Conservation (phyloP, 768 basidiomycete genomes). For the Neoboletus brunneissimus region DNA sequence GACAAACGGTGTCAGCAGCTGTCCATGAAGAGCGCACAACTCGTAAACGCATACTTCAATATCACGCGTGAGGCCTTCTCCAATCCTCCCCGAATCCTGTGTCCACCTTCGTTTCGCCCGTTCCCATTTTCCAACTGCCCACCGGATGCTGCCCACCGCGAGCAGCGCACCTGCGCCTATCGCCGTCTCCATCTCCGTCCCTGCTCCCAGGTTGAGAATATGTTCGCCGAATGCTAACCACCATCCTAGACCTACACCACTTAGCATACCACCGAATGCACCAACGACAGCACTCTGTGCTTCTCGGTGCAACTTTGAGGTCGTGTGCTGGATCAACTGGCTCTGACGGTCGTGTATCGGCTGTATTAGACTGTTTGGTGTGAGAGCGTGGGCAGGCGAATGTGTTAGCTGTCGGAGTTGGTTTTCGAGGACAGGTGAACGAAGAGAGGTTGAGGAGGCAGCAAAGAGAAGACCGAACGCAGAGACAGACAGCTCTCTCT, state of each 20-base stretch:
- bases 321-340: slow-evolving; percentile 56
- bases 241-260: slow-evolving; percentile 58
- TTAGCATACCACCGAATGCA: slow-evolving; percentile 45
- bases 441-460: slow-evolving; percentile 31
- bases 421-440: slow-evolving; percentile 60
- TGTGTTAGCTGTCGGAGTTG: slow-evolving; percentile 49
- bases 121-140: slow-evolving; percentile 68
- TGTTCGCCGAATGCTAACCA: slow-evolving; percentile 43
- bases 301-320: slow-evolving; percentile 56
- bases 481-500: slow-evolving; percentile 41
- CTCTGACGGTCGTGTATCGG: slow-evolving; percentile 51
- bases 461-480: slow-evolving; percentile 40
- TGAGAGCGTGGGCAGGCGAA: slow-evolving; percentile 46
- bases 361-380: slow-evolving; percentile 43
- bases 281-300: slow-evolving; percentile 58
- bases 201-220: slow-evolving; percentile 33
- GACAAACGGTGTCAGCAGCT: slow-evolving; percentile 1
- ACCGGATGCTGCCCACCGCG: slow-evolving; percentile 49
- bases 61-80: slow-evolving; percentile 62
- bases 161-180: slow-evolving; percentile 57
- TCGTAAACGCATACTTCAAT: slow-evolving; percentile 44
- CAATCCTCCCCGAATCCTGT: slow-evolving; percentile 62
- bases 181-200: slow-evolving; percentile 55
- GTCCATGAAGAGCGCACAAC: not conserved
- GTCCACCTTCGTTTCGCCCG: slow-evolving; percentile 64